phyloP scores from a whole-genome alignment of 2,329 filamentous ascomycete genomes.

The Aspergillus floridensis region DNA sequence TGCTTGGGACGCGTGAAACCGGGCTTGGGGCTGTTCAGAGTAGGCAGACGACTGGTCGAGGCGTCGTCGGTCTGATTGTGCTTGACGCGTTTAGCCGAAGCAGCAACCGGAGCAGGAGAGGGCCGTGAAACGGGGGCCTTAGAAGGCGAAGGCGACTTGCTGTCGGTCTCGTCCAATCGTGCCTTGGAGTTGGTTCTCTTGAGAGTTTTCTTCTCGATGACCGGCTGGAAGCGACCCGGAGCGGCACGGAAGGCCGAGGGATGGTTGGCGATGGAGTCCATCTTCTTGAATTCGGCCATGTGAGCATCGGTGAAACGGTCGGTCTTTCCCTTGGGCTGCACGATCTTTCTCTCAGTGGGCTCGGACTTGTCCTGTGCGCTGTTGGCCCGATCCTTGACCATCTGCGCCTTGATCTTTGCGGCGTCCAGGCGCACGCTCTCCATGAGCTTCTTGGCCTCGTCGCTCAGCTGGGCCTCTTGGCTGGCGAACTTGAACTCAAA shows the following conservation, averaged over 20 bases:
- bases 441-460: constrained; percentile 57
- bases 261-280: constrained; percentile 92
- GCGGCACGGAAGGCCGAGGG: constrained; percentile 66
- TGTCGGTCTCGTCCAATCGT: constrained; percentile 61
- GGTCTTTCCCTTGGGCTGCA: constrained; percentile 72
- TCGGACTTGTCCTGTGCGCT: constrained; percentile 42
- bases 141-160: constrained; percentile 36
- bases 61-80: constrained; percentile 66
- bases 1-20: constrained; percentile 41
- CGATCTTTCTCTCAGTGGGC: constrained; percentile 65
- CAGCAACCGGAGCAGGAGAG: constrained; percentile 32
- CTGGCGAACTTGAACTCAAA: constrained; percentile 48
- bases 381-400: constrained; percentile 61
- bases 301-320: constrained; percentile 81
- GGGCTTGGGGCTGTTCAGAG: constrained; percentile 19
- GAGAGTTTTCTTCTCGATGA: constrained; percentile 37
- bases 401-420: constrained; percentile 65
- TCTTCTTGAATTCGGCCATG: constrained; percentile 88
- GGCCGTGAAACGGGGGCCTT: constrained; percentile 27
- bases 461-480: constrained; percentile 46
- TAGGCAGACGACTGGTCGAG: constrained; percentile 55
- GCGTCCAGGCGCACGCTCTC: constrained; percentile 70
- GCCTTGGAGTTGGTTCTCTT: constrained; percentile 61
- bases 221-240: constrained; percentile 43
- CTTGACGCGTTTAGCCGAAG: constrained; percentile 67